Evolutionary conservation across 176 grass and related monocot species (phyloP).

Genomic region (Carex parvula): DNA sequence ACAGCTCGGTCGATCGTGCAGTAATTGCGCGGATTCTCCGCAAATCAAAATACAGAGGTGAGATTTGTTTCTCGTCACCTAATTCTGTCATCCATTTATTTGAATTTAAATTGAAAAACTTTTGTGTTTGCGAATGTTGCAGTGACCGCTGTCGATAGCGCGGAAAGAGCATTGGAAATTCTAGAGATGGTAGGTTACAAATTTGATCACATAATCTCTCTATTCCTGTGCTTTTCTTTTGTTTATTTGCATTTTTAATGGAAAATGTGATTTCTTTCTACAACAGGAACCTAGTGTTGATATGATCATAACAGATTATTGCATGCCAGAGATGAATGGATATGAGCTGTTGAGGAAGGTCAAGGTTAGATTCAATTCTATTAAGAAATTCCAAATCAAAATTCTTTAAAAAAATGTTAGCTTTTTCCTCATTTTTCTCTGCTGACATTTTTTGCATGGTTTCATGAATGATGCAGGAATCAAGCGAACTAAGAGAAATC

Average conservation of each 20-base stretch:
- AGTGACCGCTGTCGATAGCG: constrained; percentile 92
- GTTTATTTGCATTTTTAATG: background rate
- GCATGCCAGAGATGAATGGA: constrained; percentile 98
- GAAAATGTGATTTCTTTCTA: background rate
- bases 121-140: background rate
- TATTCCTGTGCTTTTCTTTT: background rate
- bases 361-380: constrained; percentile 37
- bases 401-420: background rate
- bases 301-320: constrained; percentile 97
- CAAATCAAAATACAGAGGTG: constrained; percentile 49
- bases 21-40: constrained; percentile 69
- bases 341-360: constrained; percentile 86
- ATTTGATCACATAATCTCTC: background rate
- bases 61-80: background rate
- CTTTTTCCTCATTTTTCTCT: background rate
- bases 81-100: background rate
- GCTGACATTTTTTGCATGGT: background rate
- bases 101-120: background rate
- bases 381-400: background rate
- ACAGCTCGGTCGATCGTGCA: constrained; percentile 82
- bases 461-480: constrained; percentile 40
- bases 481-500: constrained; percentile 60
- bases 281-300: constrained; percentile 74
- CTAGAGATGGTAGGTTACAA: constrained; percentile 46
- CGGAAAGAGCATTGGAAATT: constrained; percentile 77